Evolutionary conservation across 306 rosid genomes (phyloP), one percentile per base, ranked within the genome.

Genomic region (Potentilla sterilis): DNA sequence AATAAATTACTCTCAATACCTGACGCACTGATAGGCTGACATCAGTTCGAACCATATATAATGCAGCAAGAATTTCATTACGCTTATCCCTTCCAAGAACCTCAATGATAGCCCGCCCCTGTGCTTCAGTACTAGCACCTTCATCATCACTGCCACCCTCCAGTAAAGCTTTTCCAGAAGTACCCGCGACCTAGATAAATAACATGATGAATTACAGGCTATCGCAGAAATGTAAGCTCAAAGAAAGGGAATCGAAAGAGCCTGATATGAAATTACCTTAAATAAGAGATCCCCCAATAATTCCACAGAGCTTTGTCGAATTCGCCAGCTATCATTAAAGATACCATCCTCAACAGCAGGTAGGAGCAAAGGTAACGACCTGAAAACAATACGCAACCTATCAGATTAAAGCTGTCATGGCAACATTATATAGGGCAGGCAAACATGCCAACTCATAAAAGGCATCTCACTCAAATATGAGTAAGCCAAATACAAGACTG

Each of bases 91-190:
- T 87, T 72, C 99, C 99, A 48, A 95, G 83, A 83, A 95, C 86
- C 86, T 92, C 97, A 85, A 95, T 90, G 79, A 92, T 95, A 76
- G 99, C 99, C 66, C 99, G 97, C 16, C 99, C 99, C 18, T 95
- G 97, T 51, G 99, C 99, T 87, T 95, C 99, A 14, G 97, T 95
- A 69, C 99, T 95, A 66, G 99, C 86, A 83, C 99, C 99, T 88
- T 95, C 99, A 89, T 95, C 99, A 65, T 95, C 99, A 81, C 99
- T 95, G 70, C 99, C 99, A 41, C 99, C 99, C 82, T 95, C 99
- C 73, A 95, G 97, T 79, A 95, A 89, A 67, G 99, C 99, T 87
- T 95, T 95, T 78, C 99, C 99, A 78, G 99, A 90, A 74, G 97
- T 95, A 74, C 99, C 99, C 76, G 97, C 99, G 84, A 95, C 99